phyloP scores from a whole-genome alignment of 2,329 filamentous ascomycete genomes.

The Fusarium proliferatum region DNA sequence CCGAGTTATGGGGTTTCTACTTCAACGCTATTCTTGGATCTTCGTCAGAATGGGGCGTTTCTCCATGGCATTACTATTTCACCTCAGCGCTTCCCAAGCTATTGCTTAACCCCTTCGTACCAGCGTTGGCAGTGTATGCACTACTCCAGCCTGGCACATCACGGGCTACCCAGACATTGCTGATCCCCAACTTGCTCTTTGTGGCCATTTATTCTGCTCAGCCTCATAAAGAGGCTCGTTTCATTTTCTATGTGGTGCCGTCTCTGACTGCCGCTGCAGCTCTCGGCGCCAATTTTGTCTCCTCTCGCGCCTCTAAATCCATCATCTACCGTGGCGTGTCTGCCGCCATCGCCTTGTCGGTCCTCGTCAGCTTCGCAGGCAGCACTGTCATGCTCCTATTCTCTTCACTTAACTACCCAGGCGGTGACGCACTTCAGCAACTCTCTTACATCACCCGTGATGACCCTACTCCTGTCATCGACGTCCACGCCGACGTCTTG shows the following conservation, averaged over 20 bases:
- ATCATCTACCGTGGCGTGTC: conserved; percentile 65
- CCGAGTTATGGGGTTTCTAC: conserved; percentile 87
- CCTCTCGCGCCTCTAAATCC: conserved; percentile 71
- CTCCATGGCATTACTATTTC: conserved; percentile 89
- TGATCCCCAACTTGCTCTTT: conserved; percentile 77
- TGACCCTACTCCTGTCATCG: conserved; percentile 45
- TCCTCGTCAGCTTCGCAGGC: conserved; percentile 67
- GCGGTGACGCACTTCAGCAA: conserved; percentile 78
- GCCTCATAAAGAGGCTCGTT: conserved; percentile 96
- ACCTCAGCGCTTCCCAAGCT: conserved; percentile 82
- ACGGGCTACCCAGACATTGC: conserved; percentile 58
- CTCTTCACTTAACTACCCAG: conserved; percentile 93
- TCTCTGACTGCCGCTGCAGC: conserved; percentile 82
- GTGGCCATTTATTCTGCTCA: conserved; percentile 85
- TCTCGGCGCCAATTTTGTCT: conserved; percentile 77
- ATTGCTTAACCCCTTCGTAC: conserved; percentile 80
- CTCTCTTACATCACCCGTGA: conserved; percentile 55
- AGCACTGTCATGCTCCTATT: conserved; percentile 77
- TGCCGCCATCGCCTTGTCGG: conserved; percentile 66
- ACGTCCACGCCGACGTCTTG: conserved; percentile 72
- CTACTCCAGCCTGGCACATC: conserved; percentile 60
- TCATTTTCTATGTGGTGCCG: conserved; percentile 90
- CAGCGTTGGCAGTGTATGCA: conserved; percentile 65
- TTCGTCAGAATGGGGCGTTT: conserved; percentile 87
- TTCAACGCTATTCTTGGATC: conserved; percentile 90